Evolutionary conservation across 2,329 filamentous ascomycete species (phyloP).

Genomic region (Talaromyces sp.): DNA sequence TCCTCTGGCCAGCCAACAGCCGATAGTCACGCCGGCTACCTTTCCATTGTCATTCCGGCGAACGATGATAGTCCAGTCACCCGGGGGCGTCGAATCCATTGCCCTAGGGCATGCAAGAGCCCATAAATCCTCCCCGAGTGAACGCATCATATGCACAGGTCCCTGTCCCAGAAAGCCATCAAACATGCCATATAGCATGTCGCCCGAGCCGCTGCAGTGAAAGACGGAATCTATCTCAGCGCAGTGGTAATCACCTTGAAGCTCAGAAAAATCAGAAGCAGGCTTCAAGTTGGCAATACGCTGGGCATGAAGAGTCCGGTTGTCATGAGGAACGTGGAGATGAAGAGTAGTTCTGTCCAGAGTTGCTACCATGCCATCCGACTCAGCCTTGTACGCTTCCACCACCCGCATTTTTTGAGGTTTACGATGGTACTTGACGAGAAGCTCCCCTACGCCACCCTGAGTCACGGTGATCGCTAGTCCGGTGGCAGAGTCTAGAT

Average conservation of each 20-base stretch:
- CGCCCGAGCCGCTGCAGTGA: conserved; percentile 27
- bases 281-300: conserved; percentile 16
- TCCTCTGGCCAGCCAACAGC: conserved; percentile 38
- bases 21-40: conserved; percentile 27
- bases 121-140: conserved; percentile 38
- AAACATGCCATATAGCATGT: conserved; percentile 39
- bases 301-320: conserved; percentile 21
- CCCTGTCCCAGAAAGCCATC: conserved; percentile 39
- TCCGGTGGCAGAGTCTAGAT: conserved; percentile 34
- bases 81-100: conserved; percentile 38
- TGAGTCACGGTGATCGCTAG: conserved; percentile 26
- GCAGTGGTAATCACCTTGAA: conserved; percentile 31
- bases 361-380: conserved; percentile 19
- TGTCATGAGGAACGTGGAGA: conserved; percentile 24
- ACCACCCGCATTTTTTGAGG: conserved; percentile 18
- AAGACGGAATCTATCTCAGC: conserved; percentile 35
- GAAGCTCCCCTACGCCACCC: conserved; percentile 21
- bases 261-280: not conserved
- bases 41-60: conserved; percentile 19
- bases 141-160: conserved; percentile 31
- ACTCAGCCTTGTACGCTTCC: conserved; percentile 11
- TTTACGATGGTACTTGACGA: conserved; percentile 24
- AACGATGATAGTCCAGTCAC: conserved; percentile 41
- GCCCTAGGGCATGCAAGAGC: conserved; percentile 33
- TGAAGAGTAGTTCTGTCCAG: conserved; percentile 26